Base-by-base conservation (phyloP, 441 rosid species). In the Macaranga tanarius region DNA sequence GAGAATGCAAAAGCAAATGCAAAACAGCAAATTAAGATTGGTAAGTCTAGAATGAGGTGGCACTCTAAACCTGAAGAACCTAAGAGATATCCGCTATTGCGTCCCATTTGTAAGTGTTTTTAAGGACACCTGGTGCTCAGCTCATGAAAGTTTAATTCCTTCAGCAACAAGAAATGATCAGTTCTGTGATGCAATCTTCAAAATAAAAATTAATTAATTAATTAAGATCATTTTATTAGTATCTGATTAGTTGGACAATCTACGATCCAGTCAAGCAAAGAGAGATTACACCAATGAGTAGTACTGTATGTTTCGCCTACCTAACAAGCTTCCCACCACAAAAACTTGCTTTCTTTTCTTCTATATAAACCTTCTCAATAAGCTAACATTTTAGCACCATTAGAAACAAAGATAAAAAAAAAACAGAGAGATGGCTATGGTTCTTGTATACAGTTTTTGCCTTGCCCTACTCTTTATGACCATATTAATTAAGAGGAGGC, bases 101-200 rank as follows among this genome's bases (percentile, higher is more conserved):
- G 22, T 25, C 73, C 60, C 42, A 57, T 57, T 44, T 57, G 64
- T 42, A 57, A 17, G 12, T 7, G 45, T 56, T 19, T 20, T 48
- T 12, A 68, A 16, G 51, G 74, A 71, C 74, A 71, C 51, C 60
- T 71, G 74, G 56, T 45, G 0, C 7, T 28, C 34, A n/a, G 0
- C 12, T 34, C 38, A 54, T 20, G 5, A 54, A 54, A 11, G 0
- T 40, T 25, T n/a, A n/a, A n/a, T n/a, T 51, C 34, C 47, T 28
- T 42, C 34, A 10, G 54, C 25, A 3, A 2, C 17, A 28, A 54
- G 12, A 60, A 48, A 19, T 50, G 67, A 61, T 13, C 4, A 34
- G 38, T 62, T 71, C 25, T 52, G 10, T 60, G 67, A 71, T 67
- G 74, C 7, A 62, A 71, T 59, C 51, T 60, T 17, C 60, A 25